Evolutionary conservation across 495 filamentous ascomycete genomes (phyloP).

Genomic region (Penicillium riverlandense): DNA sequence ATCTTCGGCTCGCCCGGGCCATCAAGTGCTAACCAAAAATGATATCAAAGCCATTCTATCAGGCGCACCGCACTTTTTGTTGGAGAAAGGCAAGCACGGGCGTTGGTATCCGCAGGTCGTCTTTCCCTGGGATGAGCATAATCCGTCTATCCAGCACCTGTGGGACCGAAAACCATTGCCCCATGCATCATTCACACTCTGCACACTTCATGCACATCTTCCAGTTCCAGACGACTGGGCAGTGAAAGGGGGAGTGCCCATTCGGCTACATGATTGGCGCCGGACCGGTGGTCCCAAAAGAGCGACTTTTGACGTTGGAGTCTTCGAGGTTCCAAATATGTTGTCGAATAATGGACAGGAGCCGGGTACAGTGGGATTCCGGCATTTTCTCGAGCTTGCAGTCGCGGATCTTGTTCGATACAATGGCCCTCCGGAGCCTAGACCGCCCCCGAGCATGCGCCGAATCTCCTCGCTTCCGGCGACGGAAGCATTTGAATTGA

Average conservation of each 20-base stretch:
- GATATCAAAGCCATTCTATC: slow-evolving; percentile 67
- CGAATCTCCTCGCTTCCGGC: slow-evolving; percentile 24
- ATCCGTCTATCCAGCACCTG: slow-evolving; percentile 52
- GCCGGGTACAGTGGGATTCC: slow-evolving; percentile 67
- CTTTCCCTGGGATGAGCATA: slow-evolving; percentile 61
- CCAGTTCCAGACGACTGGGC: slow-evolving; percentile 32
- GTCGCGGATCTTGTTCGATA: slow-evolving; percentile 55
- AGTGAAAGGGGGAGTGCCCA: slow-evolving; percentile 22
- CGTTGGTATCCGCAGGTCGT: slow-evolving; percentile 55
- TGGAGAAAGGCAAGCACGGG: slow-evolving; percentile 44
- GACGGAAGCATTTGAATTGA: slow-evolving; percentile 28
- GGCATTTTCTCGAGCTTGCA: slow-evolving; percentile 61
- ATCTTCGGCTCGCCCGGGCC: neutral
- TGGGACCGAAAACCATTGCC: slow-evolving; percentile 46
- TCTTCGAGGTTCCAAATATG: slow-evolving; percentile 65
- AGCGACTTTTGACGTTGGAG: slow-evolving; percentile 51
- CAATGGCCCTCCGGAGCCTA: slow-evolving; percentile 17
- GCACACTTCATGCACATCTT: slow-evolving; percentile 40
- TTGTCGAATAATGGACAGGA: slow-evolving; percentile 63
- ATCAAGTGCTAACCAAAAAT: slow-evolving; percentile 36
- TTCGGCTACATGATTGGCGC: slow-evolving; percentile 18
- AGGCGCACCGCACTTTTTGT: slow-evolving; percentile 68
- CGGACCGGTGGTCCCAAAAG: slow-evolving; percentile 23
- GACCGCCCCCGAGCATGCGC: slow-evolving; percentile 21
- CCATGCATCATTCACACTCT: slow-evolving; percentile 40